Evolutionary conservation across 2,329 filamentous ascomycete species (phyloP).

Genomic region (Alternaria metachromatica): DNA sequence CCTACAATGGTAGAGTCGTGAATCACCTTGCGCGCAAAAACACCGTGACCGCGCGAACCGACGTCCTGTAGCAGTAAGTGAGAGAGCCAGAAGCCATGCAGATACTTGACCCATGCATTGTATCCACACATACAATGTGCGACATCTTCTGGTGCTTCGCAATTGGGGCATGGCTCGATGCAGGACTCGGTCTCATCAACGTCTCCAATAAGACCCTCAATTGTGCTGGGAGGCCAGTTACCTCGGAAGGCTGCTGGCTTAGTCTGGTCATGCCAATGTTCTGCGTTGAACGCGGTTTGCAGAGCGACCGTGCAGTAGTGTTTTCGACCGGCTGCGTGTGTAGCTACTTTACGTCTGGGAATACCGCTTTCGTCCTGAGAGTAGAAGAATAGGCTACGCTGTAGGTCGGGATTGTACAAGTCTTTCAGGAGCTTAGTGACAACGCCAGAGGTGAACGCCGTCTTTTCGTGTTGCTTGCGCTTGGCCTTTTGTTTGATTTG

Average conservation of each 20-base stretch:
- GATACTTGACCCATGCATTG: neutral
- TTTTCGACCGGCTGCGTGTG: neutral
- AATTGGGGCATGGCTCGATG: neutral
- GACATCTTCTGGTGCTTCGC: neutral
- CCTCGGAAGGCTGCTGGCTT: neutral
- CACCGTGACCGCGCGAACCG: neutral
- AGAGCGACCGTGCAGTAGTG: neutral
- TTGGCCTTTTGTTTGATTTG: neutral
- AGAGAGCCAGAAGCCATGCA: neutral
- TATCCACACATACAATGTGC: neutral
- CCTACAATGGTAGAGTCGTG: neutral
- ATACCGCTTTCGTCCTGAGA: neutral
- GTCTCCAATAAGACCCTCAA: neutral
- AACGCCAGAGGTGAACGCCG: neutral
- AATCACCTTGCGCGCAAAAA: neutral
- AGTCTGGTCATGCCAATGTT: neutral
- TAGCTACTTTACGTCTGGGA: neutral
- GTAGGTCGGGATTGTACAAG: neutral
- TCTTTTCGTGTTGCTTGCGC: neutral
- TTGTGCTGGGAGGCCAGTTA: neutral
- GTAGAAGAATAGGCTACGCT: neutral
- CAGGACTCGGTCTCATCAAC: neutral
- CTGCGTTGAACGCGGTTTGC: neutral
- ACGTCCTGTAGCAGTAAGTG: neutral
- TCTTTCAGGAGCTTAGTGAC: neutral